These are phyloP conservation scores for Colletotrichum sp. DNA, from an alignment of 2,329 filamentous ascomycete species.

Conservation along the genomic window DNA sequence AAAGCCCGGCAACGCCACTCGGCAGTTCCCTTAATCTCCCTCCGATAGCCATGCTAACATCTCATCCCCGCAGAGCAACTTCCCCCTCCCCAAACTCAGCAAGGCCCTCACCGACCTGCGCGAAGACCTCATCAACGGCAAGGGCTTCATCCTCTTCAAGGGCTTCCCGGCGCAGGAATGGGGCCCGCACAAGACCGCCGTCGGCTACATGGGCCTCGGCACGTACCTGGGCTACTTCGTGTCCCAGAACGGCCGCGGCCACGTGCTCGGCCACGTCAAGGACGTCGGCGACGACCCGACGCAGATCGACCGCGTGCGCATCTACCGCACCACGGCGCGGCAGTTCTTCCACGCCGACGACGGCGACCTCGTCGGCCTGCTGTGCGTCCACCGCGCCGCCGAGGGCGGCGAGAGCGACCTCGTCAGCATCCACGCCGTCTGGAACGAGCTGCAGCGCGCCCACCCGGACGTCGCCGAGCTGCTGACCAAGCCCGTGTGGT, in stretches of 20 bases:
- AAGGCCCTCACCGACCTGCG: slow-evolving; percentile 39
- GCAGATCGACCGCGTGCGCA: slow-evolving; percentile 86
- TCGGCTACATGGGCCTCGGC: slow-evolving; percentile 89
- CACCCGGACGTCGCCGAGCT: slow-evolving; percentile 80
- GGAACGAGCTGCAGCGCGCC: slow-evolving; percentile 78
- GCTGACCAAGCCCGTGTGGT: slow-evolving; percentile 82
- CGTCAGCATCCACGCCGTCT: slow-evolving; percentile 79
- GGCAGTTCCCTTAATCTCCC: too few species aligned
- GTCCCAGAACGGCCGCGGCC: slow-evolving; percentile 82
- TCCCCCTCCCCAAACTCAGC: slow-evolving; percentile 47
- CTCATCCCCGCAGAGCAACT: slow-evolving; percentile 38
- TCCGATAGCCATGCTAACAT: too few species aligned
- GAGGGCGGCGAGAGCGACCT: slow-evolving; percentile 87
- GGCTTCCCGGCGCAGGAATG: slow-evolving; percentile 79
- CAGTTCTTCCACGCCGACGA: slow-evolving; percentile 91
- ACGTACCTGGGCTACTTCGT: slow-evolving; percentile 89
- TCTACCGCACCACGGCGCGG: slow-evolving; percentile 85
- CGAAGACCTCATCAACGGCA: slow-evolving; percentile 70
- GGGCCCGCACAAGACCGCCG: slow-evolving; percentile 80
- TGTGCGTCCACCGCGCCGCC: slow-evolving; percentile 79
- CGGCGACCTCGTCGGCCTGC: slow-evolving; percentile 80
- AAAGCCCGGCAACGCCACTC: not conserved
- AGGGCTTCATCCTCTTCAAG: slow-evolving; percentile 91
- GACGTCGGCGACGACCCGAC: slow-evolving; percentile 82
- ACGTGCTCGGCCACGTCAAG: slow-evolving; percentile 89